Evolutionary conservation across 768 basidiomycete species (phyloP), one percentile per base, ranked within the genome.

Genomic region (Dentipellis fragilis): DNA sequence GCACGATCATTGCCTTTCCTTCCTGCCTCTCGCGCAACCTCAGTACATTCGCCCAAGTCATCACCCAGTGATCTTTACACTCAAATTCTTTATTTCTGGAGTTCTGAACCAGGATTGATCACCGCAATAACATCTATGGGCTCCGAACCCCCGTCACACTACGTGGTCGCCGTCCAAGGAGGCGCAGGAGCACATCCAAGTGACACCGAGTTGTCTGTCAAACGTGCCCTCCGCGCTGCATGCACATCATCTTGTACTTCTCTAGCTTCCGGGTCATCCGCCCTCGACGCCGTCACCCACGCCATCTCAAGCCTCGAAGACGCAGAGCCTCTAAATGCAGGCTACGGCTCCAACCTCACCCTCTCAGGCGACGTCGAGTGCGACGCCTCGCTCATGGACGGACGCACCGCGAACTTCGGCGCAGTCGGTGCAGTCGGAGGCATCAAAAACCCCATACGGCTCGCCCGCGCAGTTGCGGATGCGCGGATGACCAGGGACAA

Each of bases 331-430:
- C 19, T n/a, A 49, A 52, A 38, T 37, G 52, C 58, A 84, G 87
- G 89, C 1, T 80, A 77, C 58, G 89, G 90, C 4, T 88, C 89
- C 1, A 92, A 91, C 66, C 71, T 92, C 48, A 89, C 87, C 0
- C 59, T 84, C 3, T 73, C 79, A n/a, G 88, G 90, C 12, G 72
- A 71, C 2, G 88, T 90, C 16, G 89, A 92, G 69, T 91, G 89
- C 62, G 89, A 92, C 62, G 89, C 89, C 8, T 77, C 86, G 11
- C 72, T 91, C 55, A 87, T 89, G 82, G 69, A 72, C 19, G 77
- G 78, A 21, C 68, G 67, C 2, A 66, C 68, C 0, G 64, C 67
- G 19, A 67, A 69, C n/a, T 92, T 87, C 64, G 89, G 87, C 23
- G 81, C 84, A 60, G 78, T 84, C 16, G 90, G 86, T 46, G 89